Evolutionary conservation across 176 grass and related monocot species (phyloP), one percentile per base, ranked within the genome.

Genomic region (Pontederia paniculata): DNA sequence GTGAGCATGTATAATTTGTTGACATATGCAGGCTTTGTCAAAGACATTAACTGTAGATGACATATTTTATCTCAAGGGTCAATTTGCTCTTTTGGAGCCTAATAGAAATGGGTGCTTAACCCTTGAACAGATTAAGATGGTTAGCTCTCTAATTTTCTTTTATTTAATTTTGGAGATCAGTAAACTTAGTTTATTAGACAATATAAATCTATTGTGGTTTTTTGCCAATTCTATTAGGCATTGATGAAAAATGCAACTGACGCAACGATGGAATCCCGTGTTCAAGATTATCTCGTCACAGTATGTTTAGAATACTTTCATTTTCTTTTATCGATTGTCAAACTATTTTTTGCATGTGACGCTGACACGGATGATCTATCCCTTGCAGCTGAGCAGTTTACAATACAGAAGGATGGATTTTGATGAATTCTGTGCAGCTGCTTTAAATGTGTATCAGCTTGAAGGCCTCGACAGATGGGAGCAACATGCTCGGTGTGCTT

Each of bases 401-500:
- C 86, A 89, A 62, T 89, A 89, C 67, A 89, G 86, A 84, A 81
- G 81, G 75, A 78, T 89, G 86, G 81, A 84, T 53, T 89, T 89
- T 16, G 77, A 89, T 48, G 86, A 89, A 63, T 89, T 89, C 71
- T 84, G 74, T 73, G 77, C 86, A 23, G 86, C 86, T 45, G 58
- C 86, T 45, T 25, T 89, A 63, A 89, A 78, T 70, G 81, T 89
- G 54, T 78, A 89, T 76, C 81, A 89, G 55, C 86, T 89, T 23
- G 86, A 89, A 81, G 77, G 81, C 61, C 68, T 84, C 63, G 86
- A 89, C 62, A 81, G 86, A 81, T 84, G 86, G 86, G 86, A 89
- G 74, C 86, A 89, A 60, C 86, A 89, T 63, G 86, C 78, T 2
- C 68, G 81, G n/a, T 84, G 74, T 0, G 86, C 86, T 50, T 89